These are phyloP conservation scores for Quercus bicolor DNA, from an alignment of 306 rosid species.

Conservation along the genomic window DNA sequence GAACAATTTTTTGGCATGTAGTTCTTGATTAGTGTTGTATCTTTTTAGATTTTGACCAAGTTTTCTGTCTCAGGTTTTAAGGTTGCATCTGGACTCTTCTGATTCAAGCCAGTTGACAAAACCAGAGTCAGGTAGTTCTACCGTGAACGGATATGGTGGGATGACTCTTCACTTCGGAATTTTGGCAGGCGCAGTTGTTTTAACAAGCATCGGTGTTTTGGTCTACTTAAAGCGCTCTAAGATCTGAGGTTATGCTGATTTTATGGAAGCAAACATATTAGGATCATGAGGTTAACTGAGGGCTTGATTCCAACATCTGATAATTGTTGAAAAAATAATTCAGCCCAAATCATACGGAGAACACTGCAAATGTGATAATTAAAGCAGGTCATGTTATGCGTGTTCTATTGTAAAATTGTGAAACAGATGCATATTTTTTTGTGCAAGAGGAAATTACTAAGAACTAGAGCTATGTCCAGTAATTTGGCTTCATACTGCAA, in stretches of 20 bases:
- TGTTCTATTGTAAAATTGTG: not conserved
- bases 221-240: constrained; percentile 69
- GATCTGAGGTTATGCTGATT: constrained; percentile 19
- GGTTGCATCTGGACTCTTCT: constrained; percentile 68
- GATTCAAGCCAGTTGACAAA: constrained; percentile 28
- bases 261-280: not conserved
- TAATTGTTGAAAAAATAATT: not conserved
- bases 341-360: not conserved
- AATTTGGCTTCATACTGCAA: no score
- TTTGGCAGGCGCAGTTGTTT: constrained; percentile 54
- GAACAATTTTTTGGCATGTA: not conserved
- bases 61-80: constrained; percentile 55
- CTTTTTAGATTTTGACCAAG: not conserved
- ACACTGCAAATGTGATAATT: not conserved
- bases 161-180: constrained; percentile 38
- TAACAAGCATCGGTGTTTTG: constrained; percentile 57
- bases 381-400: no score
- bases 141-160: constrained; percentile 24
- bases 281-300: not conserved
- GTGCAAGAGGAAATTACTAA: no score
- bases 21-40: not conserved
- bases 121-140: constrained; percentile 16
- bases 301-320: not conserved
- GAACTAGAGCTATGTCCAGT: no score
- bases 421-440: no score